A percentile compares a stretch with the other conserved stretches of the same genome.
Conservation (phyloP, 345 rosid genomes). For the Erucastrum elatum region DNA sequence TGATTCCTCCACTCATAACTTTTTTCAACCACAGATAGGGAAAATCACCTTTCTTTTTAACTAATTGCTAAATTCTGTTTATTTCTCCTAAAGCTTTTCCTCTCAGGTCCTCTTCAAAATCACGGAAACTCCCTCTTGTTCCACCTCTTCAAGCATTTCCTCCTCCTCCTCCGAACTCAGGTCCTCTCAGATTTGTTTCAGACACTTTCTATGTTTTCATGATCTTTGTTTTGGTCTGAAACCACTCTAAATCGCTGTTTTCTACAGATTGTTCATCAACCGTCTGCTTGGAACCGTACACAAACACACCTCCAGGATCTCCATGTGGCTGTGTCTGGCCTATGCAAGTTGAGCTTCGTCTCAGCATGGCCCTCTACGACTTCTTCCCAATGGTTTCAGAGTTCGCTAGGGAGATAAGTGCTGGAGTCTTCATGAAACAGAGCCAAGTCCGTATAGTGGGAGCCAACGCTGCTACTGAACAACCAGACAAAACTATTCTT, state of each 20-base stretch:
- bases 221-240: neutral
- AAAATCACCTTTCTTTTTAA: neutral
- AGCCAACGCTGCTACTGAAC: conserved; percentile 83
- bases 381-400: conserved; percentile 95
- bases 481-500: conserved; percentile 78
- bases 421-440: conserved; percentile 88
- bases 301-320: conserved; percentile 92
- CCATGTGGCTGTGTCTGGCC: conserved; percentile 95
- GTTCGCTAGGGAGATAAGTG: conserved; percentile 73
- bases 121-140: conserved; percentile 59
- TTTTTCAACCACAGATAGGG: neutral
- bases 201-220: neutral
- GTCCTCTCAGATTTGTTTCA: conserved; percentile 21
- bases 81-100: conserved; percentile 41
- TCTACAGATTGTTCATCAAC: conserved; percentile 73
- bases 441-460: conserved; percentile 95
- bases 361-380: conserved; percentile 75
- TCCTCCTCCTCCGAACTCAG: conserved; percentile 95
- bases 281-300: conserved; percentile 70
- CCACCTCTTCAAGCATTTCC: conserved; percentile 70
- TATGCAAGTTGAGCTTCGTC: conserved; percentile 80
- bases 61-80: conserved; percentile 31
- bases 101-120: conserved; percentile 50
- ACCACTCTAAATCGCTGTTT: neutral
- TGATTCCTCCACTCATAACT: conserved; percentile 40